These are phyloP conservation scores for Avicennia marina DNA, from an alignment of 257 asterid species.

Conservation along the genomic window DNA sequence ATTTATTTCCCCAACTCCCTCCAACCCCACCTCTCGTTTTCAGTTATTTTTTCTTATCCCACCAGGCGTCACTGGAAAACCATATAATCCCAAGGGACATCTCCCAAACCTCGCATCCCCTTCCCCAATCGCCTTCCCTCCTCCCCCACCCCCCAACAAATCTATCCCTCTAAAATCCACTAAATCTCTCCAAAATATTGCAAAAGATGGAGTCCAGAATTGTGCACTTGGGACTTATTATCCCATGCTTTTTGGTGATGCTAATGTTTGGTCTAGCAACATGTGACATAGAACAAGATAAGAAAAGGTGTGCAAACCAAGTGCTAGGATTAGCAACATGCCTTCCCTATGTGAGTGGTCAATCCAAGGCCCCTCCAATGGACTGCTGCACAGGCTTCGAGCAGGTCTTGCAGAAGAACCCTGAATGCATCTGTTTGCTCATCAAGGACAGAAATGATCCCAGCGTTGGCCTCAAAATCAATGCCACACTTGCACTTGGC, in stretches of 20 bases:
- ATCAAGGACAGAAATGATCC: conserved; percentile 77
- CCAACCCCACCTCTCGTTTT: conserved; percentile 24
- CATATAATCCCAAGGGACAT: conserved; percentile 13
- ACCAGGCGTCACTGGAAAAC: neutral
- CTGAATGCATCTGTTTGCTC: conserved; percentile 59
- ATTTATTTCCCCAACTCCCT: conserved; percentile 33
- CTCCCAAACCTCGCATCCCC: neutral
- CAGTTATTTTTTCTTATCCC: conserved; percentile 1
- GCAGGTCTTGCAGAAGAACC: conserved; percentile 36
- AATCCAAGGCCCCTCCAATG: conserved; percentile 43
- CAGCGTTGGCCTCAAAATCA: conserved; percentile 54
- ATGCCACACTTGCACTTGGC: conserved; percentile 59
- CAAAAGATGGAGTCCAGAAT: conserved; percentile 28
- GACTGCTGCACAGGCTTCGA: conserved; percentile 69
- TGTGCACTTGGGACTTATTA: neutral
- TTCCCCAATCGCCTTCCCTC: neutral
- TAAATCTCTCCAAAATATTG: neutral
- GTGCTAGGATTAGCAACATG: conserved; percentile 59
- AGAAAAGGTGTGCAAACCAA: conserved; percentile 43
- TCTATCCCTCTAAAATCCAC: no score
- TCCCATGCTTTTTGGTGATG: conserved; percentile 1
- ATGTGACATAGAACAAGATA: conserved; percentile 49
- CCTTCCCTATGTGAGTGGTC: conserved; percentile 62
- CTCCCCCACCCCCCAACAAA: neutral
- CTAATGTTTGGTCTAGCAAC: conserved; percentile 14